Evolutionary conservation across 2,329 filamentous ascomycete species (phyloP), one percentile per base, ranked within the genome.

Genomic region (Xylaria sp.): DNA sequence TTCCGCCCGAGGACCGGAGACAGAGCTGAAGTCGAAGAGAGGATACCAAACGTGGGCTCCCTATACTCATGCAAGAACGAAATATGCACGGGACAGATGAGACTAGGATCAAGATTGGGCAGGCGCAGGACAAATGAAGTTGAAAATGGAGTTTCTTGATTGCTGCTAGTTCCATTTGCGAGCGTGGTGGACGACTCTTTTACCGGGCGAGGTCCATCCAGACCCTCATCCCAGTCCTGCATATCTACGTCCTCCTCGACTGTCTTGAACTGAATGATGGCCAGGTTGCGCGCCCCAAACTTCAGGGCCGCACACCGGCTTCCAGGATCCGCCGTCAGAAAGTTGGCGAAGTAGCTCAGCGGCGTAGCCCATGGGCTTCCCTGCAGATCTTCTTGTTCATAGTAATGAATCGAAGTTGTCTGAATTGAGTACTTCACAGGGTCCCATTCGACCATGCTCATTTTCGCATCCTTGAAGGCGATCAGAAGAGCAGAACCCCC

Each of bases 361-460:
- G 88, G 83, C 55, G 88, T 83, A 54, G 89, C 86, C 88, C 92
- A 97, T 0, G 93, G 92, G 63, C 85, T 89, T 56, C 88, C 86
- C 66, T 89, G 85, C 63, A 93, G 79, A 71, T 96, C 92, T 71
- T 97, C 92, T 73, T 94, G 90, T 74, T 99, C 94, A 76, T 97
- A 99, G 80, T 92, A 97, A 78, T 99, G 94, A 69, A 99, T 93
- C 55, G 93, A 97, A 64, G 94, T 85, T 56, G 93, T 97, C 68
- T 88, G 87, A 68, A 97, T 86, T 55, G 84, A 84, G 74, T 90
- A 82, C 66, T 85, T 86, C 72, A 89, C 85, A 7, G 91, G 86
- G 72, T 97, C 91, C 94, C 94, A 99, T 77, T 97, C 91, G 58
- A 96, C 82, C 73, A 99, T 80, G 74, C 90, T 95, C 71, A 97